phyloP scores from a whole-genome alignment of 2,329 filamentous ascomycete species.

The Dothideomycetes sp. region DNA sequence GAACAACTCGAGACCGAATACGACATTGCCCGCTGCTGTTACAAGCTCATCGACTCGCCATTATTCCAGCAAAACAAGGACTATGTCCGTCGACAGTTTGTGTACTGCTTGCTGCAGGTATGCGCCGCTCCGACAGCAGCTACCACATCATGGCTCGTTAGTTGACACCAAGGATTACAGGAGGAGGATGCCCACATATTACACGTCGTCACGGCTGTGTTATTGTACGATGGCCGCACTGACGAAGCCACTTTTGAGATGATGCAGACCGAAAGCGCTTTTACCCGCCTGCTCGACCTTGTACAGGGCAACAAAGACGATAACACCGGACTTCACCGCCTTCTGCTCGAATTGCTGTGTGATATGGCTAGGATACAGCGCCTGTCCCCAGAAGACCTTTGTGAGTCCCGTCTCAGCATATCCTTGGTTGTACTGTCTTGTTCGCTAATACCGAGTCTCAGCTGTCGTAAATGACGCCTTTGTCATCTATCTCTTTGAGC shows the following conservation, averaged over 20 bases:
- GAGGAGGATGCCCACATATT: conserved; percentile 78
- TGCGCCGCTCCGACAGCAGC: conserved; percentile 13
- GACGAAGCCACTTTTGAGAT: conserved; percentile 72
- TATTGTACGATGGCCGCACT: conserved; percentile 75
- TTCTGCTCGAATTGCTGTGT: conserved; percentile 82
- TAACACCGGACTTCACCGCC: conserved; percentile 64
- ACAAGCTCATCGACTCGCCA: conserved; percentile 64
- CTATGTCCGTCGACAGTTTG: conserved; percentile 86
- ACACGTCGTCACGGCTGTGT: conserved; percentile 71
- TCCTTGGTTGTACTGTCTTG: neutral
- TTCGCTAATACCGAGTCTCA: conserved; percentile 20
- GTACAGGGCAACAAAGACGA: conserved; percentile 56
- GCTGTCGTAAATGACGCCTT: conserved; percentile 64
- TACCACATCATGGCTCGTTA: neutral
- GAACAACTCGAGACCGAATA: conserved; percentile 67
- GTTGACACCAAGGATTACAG: conserved; percentile 34
- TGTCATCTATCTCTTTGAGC: conserved; percentile 69
- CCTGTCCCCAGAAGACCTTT: conserved; percentile 66
- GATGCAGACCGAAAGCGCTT: conserved; percentile 81
- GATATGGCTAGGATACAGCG: conserved; percentile 93
- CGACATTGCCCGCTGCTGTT: conserved; percentile 70
- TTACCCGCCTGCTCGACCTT: conserved; percentile 72
- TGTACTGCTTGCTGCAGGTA: conserved; percentile 74
- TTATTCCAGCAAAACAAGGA: conserved; percentile 67
- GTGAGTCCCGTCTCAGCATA: conserved; percentile 31